These are phyloP conservation scores for Antrodiella citrinella DNA, from an alignment of 768 basidiomycete genomes.

Conservation along the genomic window DNA sequence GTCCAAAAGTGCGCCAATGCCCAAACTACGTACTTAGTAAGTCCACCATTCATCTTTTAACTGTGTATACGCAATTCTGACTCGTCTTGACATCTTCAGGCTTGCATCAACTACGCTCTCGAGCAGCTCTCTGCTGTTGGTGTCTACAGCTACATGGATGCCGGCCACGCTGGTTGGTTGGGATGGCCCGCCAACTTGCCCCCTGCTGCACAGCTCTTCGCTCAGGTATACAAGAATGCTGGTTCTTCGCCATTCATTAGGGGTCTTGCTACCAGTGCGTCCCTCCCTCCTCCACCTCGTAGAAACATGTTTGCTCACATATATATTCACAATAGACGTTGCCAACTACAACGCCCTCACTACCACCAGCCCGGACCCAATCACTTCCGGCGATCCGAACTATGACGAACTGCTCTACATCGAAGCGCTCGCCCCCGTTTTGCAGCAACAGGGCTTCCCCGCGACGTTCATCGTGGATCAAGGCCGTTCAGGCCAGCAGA, in stretches of 20 bases:
- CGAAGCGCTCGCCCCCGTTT: conserved; percentile 41
- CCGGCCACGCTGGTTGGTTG: conserved; percentile 56
- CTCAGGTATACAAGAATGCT: conserved; percentile 39
- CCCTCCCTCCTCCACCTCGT: background rate
- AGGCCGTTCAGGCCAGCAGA: conserved; percentile 55
- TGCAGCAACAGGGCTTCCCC: conserved; percentile 38
- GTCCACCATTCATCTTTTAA: conserved; percentile 3
- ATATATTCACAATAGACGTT: too few species aligned
- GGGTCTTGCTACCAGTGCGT: conserved; percentile 46
- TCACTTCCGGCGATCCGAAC: conserved; percentile 52
- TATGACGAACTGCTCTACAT: conserved; percentile 58
- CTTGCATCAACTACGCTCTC: conserved; percentile 47
- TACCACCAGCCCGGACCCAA: conserved; percentile 47
- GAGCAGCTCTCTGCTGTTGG: conserved; percentile 46
- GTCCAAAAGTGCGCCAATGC: conserved; percentile 49
- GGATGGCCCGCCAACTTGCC: conserved; percentile 59
- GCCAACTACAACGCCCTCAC: conserved; percentile 30
- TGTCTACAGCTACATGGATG: conserved; percentile 56
- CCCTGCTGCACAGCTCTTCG: conserved; percentile 51
- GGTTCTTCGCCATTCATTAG: conserved; percentile 50
- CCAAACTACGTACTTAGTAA: conserved; percentile 41
- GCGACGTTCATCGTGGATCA: conserved; percentile 63
- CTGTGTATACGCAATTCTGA: too few species aligned
- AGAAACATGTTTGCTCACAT: background rate
- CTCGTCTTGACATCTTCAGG: too few species aligned